Percentiles rank a stretch among this genome's conserved stretches.
These are phyloP conservation scores for Phytophthora macrochlamydospora DNA, from an alignment of 352 stramenopile genomes.

Conservation along the genomic window DNA sequence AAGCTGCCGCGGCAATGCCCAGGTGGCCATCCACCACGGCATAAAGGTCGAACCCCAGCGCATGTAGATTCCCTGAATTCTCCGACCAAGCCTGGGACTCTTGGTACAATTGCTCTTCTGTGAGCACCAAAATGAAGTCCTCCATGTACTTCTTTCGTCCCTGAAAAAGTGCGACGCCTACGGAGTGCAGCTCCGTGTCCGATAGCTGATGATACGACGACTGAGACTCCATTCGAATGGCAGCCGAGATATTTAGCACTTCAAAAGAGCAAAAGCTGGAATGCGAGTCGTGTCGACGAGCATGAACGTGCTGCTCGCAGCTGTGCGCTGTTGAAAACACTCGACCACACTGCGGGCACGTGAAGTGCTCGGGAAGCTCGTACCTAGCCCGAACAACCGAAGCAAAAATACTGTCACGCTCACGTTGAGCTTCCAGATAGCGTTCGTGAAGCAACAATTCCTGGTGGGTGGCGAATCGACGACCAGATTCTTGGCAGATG, in stretches of 20 bases:
- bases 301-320: constrained; percentile 61
- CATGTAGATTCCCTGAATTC: neutral
- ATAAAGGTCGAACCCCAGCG: constrained; percentile 85
- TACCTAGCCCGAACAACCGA: constrained; percentile 58
- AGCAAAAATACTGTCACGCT: constrained; percentile 52
- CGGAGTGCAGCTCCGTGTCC: constrained; percentile 9
- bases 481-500: constrained; percentile 58
- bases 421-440: constrained; percentile 63
- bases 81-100: neutral
- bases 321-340: constrained; percentile 66
- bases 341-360: constrained; percentile 66
- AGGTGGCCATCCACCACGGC: constrained; percentile 96
- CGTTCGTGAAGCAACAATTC: constrained; percentile 67
- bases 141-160: constrained; percentile 94
- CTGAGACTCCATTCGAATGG: constrained; percentile 30
- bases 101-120: constrained; percentile 30
- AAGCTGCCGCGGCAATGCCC: constrained; percentile 89
- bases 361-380: constrained; percentile 52
- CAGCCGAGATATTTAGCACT: constrained; percentile 16
- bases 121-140: constrained; percentile 68
- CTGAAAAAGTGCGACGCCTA: constrained; percentile 82
- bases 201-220: constrained; percentile 12
- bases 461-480: constrained; percentile 64
- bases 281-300: constrained; percentile 44
- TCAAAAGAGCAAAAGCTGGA: constrained; percentile 67